These are phyloP conservation scores for Candida multigemmis DNA, from an alignment of 805 yeast species.

Conservation along the genomic window DNA sequence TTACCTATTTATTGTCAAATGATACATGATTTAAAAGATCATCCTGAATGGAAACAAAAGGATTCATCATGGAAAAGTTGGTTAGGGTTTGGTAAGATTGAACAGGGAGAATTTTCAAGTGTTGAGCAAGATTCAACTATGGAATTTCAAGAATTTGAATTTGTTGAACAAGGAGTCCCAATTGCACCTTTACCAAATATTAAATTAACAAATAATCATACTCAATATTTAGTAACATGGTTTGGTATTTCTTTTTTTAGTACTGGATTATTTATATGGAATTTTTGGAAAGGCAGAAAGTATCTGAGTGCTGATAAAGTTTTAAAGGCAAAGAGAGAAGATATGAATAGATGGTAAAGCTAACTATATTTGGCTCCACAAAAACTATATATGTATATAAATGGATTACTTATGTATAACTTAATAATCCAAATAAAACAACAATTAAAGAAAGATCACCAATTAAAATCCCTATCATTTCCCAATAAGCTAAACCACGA, in stretches of 20 bases:
- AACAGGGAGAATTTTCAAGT: slow-evolving; percentile 3
- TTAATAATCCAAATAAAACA: slow-evolving; percentile 27
- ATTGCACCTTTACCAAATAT: slow-evolving; percentile 76
- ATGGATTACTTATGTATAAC: slow-evolving; percentile 5
- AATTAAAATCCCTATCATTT: slow-evolving; percentile 22
- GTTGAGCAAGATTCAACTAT: slow-evolving; percentile 20
- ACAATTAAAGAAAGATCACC: slow-evolving; percentile 29
- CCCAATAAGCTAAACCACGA: slow-evolving; percentile 25
- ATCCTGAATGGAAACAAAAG: slow-evolving; percentile 35
- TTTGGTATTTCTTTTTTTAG: slow-evolving; percentile 77
- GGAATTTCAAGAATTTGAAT: slow-evolving; percentile 39
- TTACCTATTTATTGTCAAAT: slow-evolving; percentile 74
- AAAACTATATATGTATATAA: too few species aligned
- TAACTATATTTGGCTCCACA: too few species aligned
- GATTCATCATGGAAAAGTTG: slow-evolving; percentile 32
- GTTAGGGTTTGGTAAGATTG: slow-evolving; percentile 22
- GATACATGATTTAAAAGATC: slow-evolving; percentile 56
- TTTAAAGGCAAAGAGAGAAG: slow-evolving; percentile 28
- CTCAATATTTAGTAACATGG: slow-evolving; percentile 93
- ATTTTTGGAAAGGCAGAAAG: slow-evolving; percentile 18
- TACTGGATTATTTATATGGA: slow-evolving; percentile 46
- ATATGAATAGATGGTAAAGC: slow-evolving; percentile 18
- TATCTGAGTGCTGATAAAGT: slow-evolving; percentile 29
- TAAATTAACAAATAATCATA: slow-evolving; percentile 78
- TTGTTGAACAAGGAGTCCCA: slow-evolving; percentile 80